These are phyloP conservation scores for Malus hybrid DNA, from an alignment of 331 rosid genomes.

Conservation along the genomic window DNA sequence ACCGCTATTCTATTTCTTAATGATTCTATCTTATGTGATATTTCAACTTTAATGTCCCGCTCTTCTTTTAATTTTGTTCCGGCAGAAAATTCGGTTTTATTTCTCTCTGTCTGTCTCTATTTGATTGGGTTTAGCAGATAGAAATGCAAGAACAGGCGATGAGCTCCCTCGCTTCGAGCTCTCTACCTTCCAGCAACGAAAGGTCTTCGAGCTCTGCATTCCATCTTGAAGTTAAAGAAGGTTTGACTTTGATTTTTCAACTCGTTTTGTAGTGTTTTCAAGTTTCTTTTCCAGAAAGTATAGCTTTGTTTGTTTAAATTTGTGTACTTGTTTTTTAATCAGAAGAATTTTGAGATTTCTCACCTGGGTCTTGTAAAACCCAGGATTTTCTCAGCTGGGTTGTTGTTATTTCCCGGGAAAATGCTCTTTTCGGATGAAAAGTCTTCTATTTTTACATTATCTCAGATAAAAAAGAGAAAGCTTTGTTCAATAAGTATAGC, in stretches of 20 bases:
- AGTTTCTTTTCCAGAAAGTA: neutral
- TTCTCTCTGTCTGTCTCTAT: neutral
- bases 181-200: conserved; percentile 70
- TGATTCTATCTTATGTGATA: too few species aligned
- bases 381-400: neutral
- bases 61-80: conserved; percentile 14
- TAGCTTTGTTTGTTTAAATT: neutral
- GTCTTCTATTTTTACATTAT: neutral
- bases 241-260: conserved; percentile 12
- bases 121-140: neutral
- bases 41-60: conserved; percentile 27
- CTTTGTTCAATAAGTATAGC: neutral
- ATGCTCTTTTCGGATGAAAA: neutral
- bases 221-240: conserved; percentile 49
- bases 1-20: too few species aligned
- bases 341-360: too few species aligned
- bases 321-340: neutral
- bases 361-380: neutral
- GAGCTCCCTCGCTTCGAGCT: conserved; percentile 60
- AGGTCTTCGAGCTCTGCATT: conserved; percentile 70
- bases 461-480: neutral
- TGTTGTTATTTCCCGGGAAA: neutral
- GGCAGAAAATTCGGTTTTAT: neutral
- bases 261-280: neutral
- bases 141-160: conserved; percentile 55